Evolutionary conservation across 208 protist species (phyloP), one percentile per base, ranked within the genome.

Genomic region (Trypanosoma platydactyli): DNA sequence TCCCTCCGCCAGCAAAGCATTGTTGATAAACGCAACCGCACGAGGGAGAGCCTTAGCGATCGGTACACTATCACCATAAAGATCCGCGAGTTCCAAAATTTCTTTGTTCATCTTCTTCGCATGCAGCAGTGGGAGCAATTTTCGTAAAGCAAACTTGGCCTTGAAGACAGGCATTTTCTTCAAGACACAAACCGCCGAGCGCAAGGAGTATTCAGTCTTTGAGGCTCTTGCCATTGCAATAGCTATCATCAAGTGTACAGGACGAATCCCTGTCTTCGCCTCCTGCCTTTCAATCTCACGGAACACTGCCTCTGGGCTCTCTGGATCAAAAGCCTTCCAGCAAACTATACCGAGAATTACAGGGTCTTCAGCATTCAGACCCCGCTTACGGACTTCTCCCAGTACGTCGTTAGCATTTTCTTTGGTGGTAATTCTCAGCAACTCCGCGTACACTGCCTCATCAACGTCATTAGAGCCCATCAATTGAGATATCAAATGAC

Each of bases 21-120:
- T 81, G 61, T 95, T 95, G 27, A 88, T 65, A 59, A 95, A 92
- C 20, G 86, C 87, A 24, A 88, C 66, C 12, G 75, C 80, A n/a
- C 62, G 66, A 0, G 83, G 86, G 44, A 91, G 45, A 4, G 77
- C 65, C 33, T 54, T 76, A 12, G 46, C 65, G 22, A 92, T 24
- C 4, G 80, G 76, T 16, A 88, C 59, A 33, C 54, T 38, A 35
- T 68, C 49, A 42, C 55, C 66, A 30, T 81, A 88, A 15, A 72
- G 40, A 25, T 95, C 85, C 0, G 77, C 73, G 5, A 95, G 50
- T 6, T 83, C 77, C 6, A 87, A 76, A 67, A 95, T 90, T 60
- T 92, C 84, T 11, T 83, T 66, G 1, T 69, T 68, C 79, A 88
- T 80, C 4, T 77, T 68, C 12, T 79, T 79, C 25, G 84, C 75